Evolutionary conservation across 441 rosid species (phyloP).

Genomic region (Cnidoscolus chayamansa): DNA sequence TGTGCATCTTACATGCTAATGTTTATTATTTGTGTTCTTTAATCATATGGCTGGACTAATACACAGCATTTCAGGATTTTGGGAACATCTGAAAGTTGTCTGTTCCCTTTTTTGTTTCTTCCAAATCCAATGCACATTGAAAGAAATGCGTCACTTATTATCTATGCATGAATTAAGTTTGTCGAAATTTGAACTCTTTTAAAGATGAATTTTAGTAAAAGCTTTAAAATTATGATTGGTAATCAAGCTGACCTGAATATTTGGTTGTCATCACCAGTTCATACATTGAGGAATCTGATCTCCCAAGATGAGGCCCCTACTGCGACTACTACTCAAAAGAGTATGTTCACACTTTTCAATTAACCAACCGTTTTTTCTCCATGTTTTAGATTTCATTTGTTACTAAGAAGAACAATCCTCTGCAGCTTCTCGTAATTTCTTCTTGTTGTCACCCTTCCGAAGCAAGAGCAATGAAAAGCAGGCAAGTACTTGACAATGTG

Average conservation of each 20-base stretch:
- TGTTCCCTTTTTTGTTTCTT: too few relatives aligned
- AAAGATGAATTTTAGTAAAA: neutral
- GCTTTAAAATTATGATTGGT: neutral
- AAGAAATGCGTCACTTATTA: neutral
- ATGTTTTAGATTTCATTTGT: neutral
- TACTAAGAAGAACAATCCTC: conserved; percentile 1
- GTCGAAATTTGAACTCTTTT: neutral
- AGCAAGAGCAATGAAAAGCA: conserved; percentile 73
- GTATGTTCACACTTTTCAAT: conserved; percentile 40
- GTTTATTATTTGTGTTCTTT: neutral
- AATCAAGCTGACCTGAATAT: conserved; percentile 22
- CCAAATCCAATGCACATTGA: neutral
- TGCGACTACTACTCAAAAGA: conserved; percentile 55
- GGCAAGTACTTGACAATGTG: conserved; percentile 31
- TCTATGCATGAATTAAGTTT: neutral
- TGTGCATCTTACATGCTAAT: neutral
- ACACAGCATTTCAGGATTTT: neutral
- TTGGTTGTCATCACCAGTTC: conserved; percentile 45
- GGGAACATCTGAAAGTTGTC: too few relatives aligned
- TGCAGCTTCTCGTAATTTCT: conserved; percentile 84
- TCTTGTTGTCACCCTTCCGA: conserved; percentile 78
- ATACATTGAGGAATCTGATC: conserved; percentile 80
- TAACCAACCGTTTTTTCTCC: neutral
- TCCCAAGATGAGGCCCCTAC: conserved; percentile 75
- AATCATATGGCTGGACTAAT: neutral